phyloP scores from a whole-genome alignment of 352 stramenopile species.

The Phytopythium helicoides region DNA sequence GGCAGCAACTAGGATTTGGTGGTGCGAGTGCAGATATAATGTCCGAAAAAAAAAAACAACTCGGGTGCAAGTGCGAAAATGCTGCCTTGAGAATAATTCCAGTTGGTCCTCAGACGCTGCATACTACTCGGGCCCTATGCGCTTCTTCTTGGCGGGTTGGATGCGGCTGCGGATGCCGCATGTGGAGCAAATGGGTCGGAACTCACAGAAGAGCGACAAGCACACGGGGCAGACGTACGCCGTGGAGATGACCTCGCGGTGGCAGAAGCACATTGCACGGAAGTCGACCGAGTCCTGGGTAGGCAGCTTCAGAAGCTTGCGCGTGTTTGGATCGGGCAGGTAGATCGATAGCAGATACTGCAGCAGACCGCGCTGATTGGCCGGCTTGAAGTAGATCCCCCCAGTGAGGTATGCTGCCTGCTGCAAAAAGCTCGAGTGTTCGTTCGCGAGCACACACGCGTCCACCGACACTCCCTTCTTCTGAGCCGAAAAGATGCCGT shows the following conservation, averaged over 20 bases:
- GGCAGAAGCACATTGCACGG: slow-evolving; percentile 88
- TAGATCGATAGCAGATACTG: slow-evolving; percentile 89
- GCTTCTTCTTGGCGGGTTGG: slow-evolving; percentile 71
- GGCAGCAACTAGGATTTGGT: too few relatives aligned
- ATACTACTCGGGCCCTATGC: background rate
- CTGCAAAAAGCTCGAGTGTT: slow-evolving; percentile 87
- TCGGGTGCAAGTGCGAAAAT: too few relatives aligned
- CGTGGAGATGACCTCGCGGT: slow-evolving; percentile 79
- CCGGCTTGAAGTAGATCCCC: slow-evolving; percentile 87
- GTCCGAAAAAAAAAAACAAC: too few relatives aligned
- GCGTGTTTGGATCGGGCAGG: slow-evolving; percentile 73
- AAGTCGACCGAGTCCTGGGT: slow-evolving; percentile 88
- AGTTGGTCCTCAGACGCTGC: too few relatives aligned
- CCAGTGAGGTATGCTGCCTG: slow-evolving; percentile 85
- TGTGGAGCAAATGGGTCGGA: slow-evolving; percentile 85
- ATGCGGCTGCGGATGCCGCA: slow-evolving; percentile 85
- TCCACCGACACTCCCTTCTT: slow-evolving; percentile 85
- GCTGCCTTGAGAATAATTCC: too few relatives aligned
- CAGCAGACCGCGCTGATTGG: slow-evolving; percentile 58
- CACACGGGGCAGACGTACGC: slow-evolving; percentile 86
- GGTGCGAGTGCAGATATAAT: too few relatives aligned
- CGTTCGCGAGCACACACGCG: slow-evolving; percentile 65
- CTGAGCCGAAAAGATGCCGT: slow-evolving; percentile 87
- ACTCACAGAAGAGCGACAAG: slow-evolving; percentile 87
- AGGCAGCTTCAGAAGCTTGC: slow-evolving; percentile 78